Base-by-base conservation (phyloP, 129 eudicot species). In the Lactuca saligna region DNA sequence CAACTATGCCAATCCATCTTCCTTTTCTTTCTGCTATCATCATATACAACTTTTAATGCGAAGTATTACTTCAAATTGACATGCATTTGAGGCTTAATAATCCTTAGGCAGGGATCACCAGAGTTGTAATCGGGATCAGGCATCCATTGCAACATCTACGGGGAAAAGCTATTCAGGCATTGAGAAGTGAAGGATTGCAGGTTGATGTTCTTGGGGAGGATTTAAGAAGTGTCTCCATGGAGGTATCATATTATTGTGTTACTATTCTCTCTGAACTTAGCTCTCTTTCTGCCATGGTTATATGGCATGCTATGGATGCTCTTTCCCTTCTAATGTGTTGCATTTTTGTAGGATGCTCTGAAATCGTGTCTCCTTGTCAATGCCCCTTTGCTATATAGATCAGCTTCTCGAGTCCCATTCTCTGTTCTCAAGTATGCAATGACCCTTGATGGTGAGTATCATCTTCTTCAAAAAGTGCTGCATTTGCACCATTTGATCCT, bases 391-490 rank as follows among this genome's bases (percentile, higher is more conserved):
- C 83, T 93, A 56, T 86, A 89, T 79, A 89, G 97, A 85, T 85
- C 95, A 71, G 88, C 97, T 77, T 81, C 75, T 71, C 86, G 63
- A 65, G 88, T 89, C 69, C 99, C 99, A 53, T 93, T 69, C 80
- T 89, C 99, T 20, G 86, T 89, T 81, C 84, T 93, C 71, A 93
- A 93, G 80, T 93, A 87, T 78, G 99, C 99, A 70, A 93, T 93
- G 99, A 93, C 99, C 71, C 95, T 93, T 75, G 99, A 93, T 50
- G 99, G 99, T 93, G 75, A 84, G 95, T 80, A 73, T n/a, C 53
- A 38, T 54, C 61, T 51, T 63, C 58, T 66, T 60, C 2, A 7
- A 54, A 59, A 31, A 13, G 9, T 35, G 17, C 46, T 54, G 5
- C 25, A 33, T 7, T 33, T 54, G 13, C 58, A 44, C 10, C 76